phyloP scores from a whole-genome alignment of 2,329 filamentous ascomycete genomes.

The Aspergillus tanneri region DNA sequence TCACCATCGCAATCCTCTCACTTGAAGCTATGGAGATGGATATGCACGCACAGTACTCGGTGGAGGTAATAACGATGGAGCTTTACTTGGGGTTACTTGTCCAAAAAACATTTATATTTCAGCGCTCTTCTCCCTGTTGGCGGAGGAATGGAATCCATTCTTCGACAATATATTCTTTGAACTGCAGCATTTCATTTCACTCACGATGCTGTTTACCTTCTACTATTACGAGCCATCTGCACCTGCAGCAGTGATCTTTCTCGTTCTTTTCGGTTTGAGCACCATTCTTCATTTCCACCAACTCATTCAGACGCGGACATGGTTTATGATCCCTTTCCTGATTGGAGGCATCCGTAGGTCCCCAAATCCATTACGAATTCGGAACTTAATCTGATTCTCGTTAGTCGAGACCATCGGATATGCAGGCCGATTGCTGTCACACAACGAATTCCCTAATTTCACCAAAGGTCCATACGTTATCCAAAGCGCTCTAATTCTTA shows the following conservation, averaged over 20 bases:
- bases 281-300: constrained; percentile 27
- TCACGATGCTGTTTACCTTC: no score
- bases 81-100: no score
- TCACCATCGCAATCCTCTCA: no score
- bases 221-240: constrained; percentile 28
- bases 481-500: constrained; percentile 29
- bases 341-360: constrained; percentile 40
- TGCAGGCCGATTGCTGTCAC: constrained; percentile 49
- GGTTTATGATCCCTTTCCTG: constrained; percentile 31
- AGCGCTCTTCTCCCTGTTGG: no score
- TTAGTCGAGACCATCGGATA: constrained; percentile 56
- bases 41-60: no score
- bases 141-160: no score
- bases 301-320: constrained; percentile 25
- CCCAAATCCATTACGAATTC: not conserved
- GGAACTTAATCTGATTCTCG: not conserved
- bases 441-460: constrained; percentile 31
- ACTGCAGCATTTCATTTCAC: no score
- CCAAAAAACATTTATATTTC: no score
- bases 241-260: constrained; percentile 25
- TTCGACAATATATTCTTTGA: no score
- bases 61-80: no score
- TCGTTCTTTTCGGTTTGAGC: constrained; percentile 24
- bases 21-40: no score
- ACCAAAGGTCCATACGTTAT: constrained; percentile 30